Evolutionary conservation across 352 stramenopile species (phyloP).

Genomic region (Globisporangium heterothallicum): DNA sequence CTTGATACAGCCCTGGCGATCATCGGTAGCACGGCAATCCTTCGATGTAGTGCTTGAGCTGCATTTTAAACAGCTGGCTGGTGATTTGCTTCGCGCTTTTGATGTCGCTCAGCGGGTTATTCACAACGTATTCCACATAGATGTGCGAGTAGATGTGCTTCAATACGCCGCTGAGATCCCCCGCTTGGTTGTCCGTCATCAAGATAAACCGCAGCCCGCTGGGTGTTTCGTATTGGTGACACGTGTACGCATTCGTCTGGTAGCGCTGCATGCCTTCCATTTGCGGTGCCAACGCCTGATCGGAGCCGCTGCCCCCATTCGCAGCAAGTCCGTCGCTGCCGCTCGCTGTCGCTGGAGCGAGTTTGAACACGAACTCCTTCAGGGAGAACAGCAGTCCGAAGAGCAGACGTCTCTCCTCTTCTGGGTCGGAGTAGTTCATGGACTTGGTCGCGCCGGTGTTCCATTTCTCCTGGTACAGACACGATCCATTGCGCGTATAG

Average conservation of each 20-base stretch:
- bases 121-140: constrained; percentile 88
- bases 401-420: constrained; percentile 89
- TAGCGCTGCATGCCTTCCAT: constrained; percentile 70
- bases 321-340: constrained; percentile 11
- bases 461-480: constrained; percentile 91
- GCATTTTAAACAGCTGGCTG: constrained; percentile 68
- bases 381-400: constrained; percentile 91
- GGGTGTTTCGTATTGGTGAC: constrained; percentile 89
- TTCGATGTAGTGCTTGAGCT: constrained; percentile 76
- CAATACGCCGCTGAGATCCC: constrained; percentile 77
- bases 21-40: constrained; percentile 64
- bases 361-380: constrained; percentile 85
- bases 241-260: constrained; percentile 87
- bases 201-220: constrained; percentile 89
- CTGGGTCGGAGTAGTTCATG: constrained; percentile 72
- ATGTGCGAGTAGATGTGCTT: constrained; percentile 87
- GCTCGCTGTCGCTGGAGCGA: constrained; percentile 36
- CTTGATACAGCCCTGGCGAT: constrained; percentile 5
- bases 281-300: constrained; percentile 12
- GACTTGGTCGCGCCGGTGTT: constrained; percentile 45
- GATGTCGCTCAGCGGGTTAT: constrained; percentile 84
- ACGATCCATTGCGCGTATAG: constrained; percentile 86
- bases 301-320: constrained; percentile 12
- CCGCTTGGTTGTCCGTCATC: constrained; percentile 85
- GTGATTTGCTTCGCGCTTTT: constrained; percentile 68